Base-by-base conservation (phyloP, 495 filamentous ascomycete species). In the Rhypophila decipiens region DNA sequence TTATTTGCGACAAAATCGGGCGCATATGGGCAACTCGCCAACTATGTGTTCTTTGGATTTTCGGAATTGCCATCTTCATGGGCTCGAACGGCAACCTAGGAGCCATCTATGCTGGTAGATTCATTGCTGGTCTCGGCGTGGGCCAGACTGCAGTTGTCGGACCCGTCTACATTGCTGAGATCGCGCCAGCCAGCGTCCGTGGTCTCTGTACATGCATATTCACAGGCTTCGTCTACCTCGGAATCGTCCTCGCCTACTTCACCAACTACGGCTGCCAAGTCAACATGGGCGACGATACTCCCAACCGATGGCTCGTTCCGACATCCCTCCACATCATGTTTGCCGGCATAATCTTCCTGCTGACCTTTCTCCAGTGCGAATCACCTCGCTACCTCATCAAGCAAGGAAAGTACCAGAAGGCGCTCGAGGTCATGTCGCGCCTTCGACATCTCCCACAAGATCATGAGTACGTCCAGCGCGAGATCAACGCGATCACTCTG, bases 261-360 rank as follows among this genome's bases (percentile, higher is more conserved):
- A 68, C 71, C 57, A 73, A 73, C 39, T 82, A 76, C 62, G 77
- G 77, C 10, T 78, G 73, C 21, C 70, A 83, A 50, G 55, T 83
- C 23, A 71, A 83, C 49, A 58, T 86, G 12, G 74, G 75, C 10
- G 74, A 78, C 49, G 64, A 58, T 7, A 79, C 76, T 1, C 72
- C 77, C 47, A 69, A 73, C 10, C 76, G 82, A 56, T 85, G 81
- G 77, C 67, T 73, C 4, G 76, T 83, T n/a, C 81, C 84, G 0
- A 86, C 78, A 3, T 80, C 76, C 50, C 62, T 86, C 19, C 84
- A 89, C 47, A 76, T 89, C 63, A 84, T 87, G 23, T 87, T 88
- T 54, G 81, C 84, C 4, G 74, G 78, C 1, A 62, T 88, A 18
- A 83, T 88, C 58, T 74, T 84, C 52, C 45, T 76, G 43, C 69